Evolutionary conservation across 2,329 filamentous ascomycete species (phyloP).

Genomic region (Trichoderma sp.): DNA sequence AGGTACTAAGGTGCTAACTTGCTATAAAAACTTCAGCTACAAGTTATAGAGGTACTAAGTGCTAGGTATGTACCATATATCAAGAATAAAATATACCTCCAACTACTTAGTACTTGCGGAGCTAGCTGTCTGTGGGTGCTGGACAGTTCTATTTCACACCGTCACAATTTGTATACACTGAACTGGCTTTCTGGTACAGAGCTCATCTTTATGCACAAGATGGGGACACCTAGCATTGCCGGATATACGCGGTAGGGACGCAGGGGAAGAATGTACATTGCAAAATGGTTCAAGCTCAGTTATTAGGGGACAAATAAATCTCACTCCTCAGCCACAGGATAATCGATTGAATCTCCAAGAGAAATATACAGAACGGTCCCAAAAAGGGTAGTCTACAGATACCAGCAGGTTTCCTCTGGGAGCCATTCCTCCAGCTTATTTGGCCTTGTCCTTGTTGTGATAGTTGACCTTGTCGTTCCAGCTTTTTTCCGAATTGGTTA

Average conservation of each 20-base stretch:
- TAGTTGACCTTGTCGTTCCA: slow-evolving; percentile 97
- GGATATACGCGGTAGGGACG: background rate
- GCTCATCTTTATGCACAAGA: background rate
- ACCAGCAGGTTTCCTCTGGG: slow-evolving; percentile 23
- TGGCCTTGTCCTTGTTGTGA: slow-evolving; percentile 83
- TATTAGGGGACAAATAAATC: background rate
- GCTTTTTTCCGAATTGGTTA: slow-evolving; percentile 43
- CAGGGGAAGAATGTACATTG: background rate
- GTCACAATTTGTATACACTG: no score
- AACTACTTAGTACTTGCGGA: no score
- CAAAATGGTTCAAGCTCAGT: background rate
- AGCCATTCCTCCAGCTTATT: slow-evolving; percentile 35
- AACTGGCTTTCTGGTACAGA: background rate
- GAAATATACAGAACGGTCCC: slow-evolving; percentile 34
- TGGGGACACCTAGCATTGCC: background rate
- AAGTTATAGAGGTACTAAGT: no score
- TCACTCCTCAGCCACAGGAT: background rate
- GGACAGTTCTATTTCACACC: no score
- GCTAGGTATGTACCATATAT: no score
- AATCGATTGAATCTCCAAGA: slow-evolving; percentile 22
- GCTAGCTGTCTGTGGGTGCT: no score
- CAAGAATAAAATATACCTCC: no score
- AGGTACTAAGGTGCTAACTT: no score
- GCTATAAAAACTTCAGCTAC: background rate
- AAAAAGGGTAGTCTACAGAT: slow-evolving; percentile 30